Conservation (phyloP, 2,329 filamentous ascomycete genomes). For the Hypoxylon sp. region DNA sequence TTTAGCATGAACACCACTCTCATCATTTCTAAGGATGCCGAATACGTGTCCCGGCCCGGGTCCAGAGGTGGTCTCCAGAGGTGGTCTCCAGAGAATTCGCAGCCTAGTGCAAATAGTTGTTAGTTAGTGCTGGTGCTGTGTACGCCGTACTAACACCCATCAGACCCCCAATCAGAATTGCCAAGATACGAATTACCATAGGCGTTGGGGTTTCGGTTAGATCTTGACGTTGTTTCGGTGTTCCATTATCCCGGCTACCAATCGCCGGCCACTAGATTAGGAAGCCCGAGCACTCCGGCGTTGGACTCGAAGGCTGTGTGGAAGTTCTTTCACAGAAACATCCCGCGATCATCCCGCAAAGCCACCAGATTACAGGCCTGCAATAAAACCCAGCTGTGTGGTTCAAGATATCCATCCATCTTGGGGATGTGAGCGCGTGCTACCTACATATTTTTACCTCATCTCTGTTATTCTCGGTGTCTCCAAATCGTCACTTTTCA, state of each 20-base stretch:
- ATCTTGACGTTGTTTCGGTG: constrained; percentile 17
- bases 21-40: constrained; percentile 1
- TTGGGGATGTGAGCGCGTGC: constrained; percentile 19
- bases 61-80: neutral
- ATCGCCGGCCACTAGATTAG: constrained; percentile 8
- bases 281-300: constrained; percentile 19
- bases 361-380: constrained; percentile 25
- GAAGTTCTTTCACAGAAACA: constrained; percentile 6
- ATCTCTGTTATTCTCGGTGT: too few species aligned
- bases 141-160: constrained; percentile 6
- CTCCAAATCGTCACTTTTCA: constrained; percentile 21
- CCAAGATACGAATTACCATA: too few species aligned
- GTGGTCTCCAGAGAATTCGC: constrained; percentile 5
- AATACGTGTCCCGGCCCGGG: constrained; percentile 1
- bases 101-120: neutral
- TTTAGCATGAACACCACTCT: constrained; percentile 20
- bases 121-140: neutral
- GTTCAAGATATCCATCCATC: constrained; percentile 18
- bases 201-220: constrained; percentile 1
- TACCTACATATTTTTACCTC: too few species aligned
- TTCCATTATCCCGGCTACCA: constrained; percentile 17
- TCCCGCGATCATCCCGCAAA: constrained; percentile 12
- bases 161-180: constrained; percentile 3
- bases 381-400: constrained; percentile 25
- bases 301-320: constrained; percentile 10